A percentile compares a stretch with the other conserved stretches of the same genome.
These are phyloP conservation scores for Ogataea pini DNA, from an alignment of 805 yeast species.

Conservation along the genomic window DNA sequence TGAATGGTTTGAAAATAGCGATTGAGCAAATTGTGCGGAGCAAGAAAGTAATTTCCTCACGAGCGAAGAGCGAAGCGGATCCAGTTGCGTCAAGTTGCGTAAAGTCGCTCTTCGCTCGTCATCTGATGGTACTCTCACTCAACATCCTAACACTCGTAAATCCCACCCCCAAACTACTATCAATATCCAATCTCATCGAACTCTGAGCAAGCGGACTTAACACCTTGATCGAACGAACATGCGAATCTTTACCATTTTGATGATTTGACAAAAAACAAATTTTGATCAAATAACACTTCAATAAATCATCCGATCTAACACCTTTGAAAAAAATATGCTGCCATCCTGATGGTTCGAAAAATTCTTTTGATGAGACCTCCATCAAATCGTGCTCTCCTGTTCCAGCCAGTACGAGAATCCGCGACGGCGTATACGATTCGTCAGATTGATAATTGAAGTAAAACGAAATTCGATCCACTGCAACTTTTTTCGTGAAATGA, in stretches of 20 bases:
- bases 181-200: conserved; percentile 25
- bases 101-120: background rate
- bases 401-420: conserved; percentile 66
- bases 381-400: conserved; percentile 75
- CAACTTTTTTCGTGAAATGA: conserved; percentile 76
- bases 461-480: conserved; percentile 65
- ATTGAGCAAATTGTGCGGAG: no score
- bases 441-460: conserved; percentile 72
- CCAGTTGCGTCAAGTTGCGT: no score
- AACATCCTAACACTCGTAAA: conserved; percentile 36
- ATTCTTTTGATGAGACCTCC: conserved; percentile 59
- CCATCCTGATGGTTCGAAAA: conserved; percentile 80
- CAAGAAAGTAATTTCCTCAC: no score
- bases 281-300: conserved; percentile 68
- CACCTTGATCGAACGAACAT: conserved; percentile 72
- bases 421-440: conserved; percentile 90
- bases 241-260: conserved; percentile 96
- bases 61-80: no score
- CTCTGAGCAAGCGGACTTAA: conserved; percentile 43
- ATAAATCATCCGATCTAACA: conserved; percentile 51
- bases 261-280: conserved; percentile 72
- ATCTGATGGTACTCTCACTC: conserved; percentile 37
- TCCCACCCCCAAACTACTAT: conserved; percentile 30
- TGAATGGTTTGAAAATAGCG: no score
- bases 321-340: conserved; percentile 60